phyloP scores from a whole-genome alignment of 139 green algal species.

The Trebouxia sp. region DNA sequence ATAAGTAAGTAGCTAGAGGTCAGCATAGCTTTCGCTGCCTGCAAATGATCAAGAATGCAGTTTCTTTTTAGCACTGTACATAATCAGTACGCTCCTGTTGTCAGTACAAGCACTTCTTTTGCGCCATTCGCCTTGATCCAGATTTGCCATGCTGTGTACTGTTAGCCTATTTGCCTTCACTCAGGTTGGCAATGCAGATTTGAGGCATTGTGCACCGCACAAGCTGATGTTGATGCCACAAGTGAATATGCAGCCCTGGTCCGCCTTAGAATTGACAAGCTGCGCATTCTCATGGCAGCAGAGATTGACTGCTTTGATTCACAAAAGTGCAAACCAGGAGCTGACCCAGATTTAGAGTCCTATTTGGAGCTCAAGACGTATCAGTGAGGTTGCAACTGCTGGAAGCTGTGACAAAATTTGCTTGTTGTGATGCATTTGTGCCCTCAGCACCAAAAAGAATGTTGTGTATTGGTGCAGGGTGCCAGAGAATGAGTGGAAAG shows the following conservation, averaged over 20 bases:
- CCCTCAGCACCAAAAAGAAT: too few relatives aligned
- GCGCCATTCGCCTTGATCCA: too few relatives aligned
- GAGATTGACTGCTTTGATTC: constrained; percentile 54
- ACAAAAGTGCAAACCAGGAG: background rate
- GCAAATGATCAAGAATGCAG: too few relatives aligned
- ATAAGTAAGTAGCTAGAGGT: too few relatives aligned
- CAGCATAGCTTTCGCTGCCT: background rate
- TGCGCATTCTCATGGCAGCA: constrained; percentile 54
- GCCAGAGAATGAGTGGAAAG: constrained; percentile 5
- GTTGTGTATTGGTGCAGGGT: constrained; percentile 4
- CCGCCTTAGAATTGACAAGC: constrained; percentile 34
- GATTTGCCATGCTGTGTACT: too few relatives aligned
- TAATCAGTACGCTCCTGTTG: too few relatives aligned
- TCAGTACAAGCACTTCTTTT: too few relatives aligned
- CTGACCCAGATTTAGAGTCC: background rate
- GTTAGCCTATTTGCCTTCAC: too few relatives aligned
- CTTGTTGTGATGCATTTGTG: background rate
- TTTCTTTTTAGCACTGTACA: too few relatives aligned
- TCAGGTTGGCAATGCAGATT: too few relatives aligned
- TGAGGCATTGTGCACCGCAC: constrained; percentile 46
- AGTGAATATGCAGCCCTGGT: constrained; percentile 49
- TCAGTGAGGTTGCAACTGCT: background rate
- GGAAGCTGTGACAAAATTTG: too few relatives aligned
- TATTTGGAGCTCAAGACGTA: constrained; percentile 1
- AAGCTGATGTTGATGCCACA: constrained; percentile 44